phyloP scores from a whole-genome alignment of 2,329 filamentous ascomycete genomes.

The Aureobasidium sp. region DNA sequence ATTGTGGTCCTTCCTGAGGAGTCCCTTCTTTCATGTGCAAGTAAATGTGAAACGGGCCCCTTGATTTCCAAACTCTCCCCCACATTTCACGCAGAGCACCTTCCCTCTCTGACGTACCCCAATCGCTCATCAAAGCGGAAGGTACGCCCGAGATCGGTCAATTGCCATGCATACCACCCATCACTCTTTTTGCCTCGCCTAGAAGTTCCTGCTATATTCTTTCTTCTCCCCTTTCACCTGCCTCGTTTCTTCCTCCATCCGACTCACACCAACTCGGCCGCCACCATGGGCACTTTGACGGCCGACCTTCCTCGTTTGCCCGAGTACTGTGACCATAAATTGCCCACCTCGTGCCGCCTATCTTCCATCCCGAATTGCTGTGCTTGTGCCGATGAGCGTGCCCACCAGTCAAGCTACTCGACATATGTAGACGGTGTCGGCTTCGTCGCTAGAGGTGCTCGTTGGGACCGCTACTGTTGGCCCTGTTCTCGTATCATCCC shows the following conservation, averaged over 20 bases:
- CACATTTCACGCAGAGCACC: not conserved
- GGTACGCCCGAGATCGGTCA: not conserved
- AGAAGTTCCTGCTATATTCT: not conserved
- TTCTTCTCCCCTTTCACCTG: not conserved
- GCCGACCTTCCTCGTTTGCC: constrained; percentile 21
- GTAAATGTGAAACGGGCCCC: constrained; percentile 4
- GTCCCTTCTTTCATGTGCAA: not conserved
- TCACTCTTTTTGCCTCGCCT: not conserved
- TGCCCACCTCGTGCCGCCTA: constrained; percentile 27
- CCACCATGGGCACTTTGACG: constrained; percentile 26
- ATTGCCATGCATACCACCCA: not conserved
- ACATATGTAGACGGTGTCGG: constrained; percentile 47
- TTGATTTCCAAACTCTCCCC: not conserved
- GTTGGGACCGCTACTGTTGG: constrained; percentile 48
- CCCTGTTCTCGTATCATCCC: constrained; percentile 37
- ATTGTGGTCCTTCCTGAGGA: not conserved
- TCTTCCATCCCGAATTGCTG: constrained; percentile 27
- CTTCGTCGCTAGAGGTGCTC: constrained; percentile 40
- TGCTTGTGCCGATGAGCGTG: constrained; percentile 27
- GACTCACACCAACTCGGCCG: not conserved
- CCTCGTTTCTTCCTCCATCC: not conserved
- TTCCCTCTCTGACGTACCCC: not conserved
- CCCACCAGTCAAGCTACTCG: constrained; percentile 38
- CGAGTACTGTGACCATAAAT: constrained; percentile 26
- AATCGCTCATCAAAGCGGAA: not conserved